Evolutionary conservation across 1,139 yeast genomes (phyloP), one percentile per base, ranked within the genome.

Genomic region (Eremothecium coryli): DNA sequence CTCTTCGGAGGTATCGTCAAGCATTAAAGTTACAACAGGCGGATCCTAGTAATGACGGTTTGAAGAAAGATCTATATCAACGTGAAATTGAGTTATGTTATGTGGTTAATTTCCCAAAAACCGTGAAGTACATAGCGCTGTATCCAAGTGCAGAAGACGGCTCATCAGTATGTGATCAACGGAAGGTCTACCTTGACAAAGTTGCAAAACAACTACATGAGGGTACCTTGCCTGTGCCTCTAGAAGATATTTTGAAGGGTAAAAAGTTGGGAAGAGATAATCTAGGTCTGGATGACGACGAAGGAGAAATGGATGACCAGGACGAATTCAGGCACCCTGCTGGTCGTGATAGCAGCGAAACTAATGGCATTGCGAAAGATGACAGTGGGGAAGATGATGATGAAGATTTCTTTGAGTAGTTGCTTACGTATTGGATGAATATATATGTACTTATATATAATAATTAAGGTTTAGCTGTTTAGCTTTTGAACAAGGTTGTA

Each of bases 61-160:
- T 26, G 23, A 67, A 68, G 23, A 68, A 73, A 50, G 68, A 70
- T 42, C 59, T 81, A 33, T 58, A 60, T 37, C 77, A 78, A 43
- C 67, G 76, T 33, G 81, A 79, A 52, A 62, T 78, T 9, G 95
- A 88, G 49, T 61, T 82, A 26, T 82, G 82, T 22, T 90, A 90
- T 52, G 75, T 80, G 14, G 68, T 76, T 12, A 67, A 80, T 50
- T 90, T 76, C 62, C 97, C 98, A 22, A 73, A 73, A 51, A 70
- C 76, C 33, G 76, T 75, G 48, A 88, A 85, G 59, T 90, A 90
- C 55, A 73, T 85, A 23, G 75, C 96, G 0, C 61, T 90, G 40
- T 90, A 75, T 54, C 84, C 82, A 36, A 60, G 50, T 14, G 40
- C 33, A 4, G 46, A 43, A 9, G 39, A 41, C 15, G 18, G 10